Percentiles rank a stretch among this genome's conserved stretches.
Conservation (phyloP, 1,284 basidiomycete genomes). For the Marasmius oreades region DNA sequence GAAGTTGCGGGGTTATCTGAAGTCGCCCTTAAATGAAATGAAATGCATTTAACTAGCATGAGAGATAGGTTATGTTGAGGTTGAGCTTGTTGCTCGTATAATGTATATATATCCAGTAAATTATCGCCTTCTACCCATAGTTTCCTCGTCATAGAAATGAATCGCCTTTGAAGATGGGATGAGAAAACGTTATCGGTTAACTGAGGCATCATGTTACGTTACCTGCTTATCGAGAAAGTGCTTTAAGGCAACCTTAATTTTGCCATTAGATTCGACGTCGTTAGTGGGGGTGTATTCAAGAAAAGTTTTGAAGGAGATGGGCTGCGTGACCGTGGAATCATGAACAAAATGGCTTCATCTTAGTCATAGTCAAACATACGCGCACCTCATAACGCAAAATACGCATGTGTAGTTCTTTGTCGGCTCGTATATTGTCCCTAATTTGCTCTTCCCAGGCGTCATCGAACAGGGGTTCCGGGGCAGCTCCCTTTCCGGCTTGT, state of each 20-base stretch:
- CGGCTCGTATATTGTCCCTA: constrained; percentile 38
- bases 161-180: constrained; percentile 38
- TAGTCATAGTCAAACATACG: not conserved
- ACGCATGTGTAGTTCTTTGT: constrained; percentile 46
- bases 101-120: no score
- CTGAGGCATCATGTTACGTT: constrained; percentile 27
- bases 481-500: constrained; percentile 20
- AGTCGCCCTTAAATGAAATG: constrained; percentile 46
- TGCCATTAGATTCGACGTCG: constrained; percentile 27
- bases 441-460: constrained; percentile 40
- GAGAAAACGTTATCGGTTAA: not conserved
- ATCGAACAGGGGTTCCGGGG: constrained; percentile 23
- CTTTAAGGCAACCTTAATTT: constrained; percentile 39
- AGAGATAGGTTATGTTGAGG: no score
- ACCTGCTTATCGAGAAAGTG: constrained; percentile 60
- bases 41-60: not conserved
- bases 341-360: not conserved
- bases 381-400: constrained; percentile 63
- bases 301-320: constrained; percentile 57
- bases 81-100: no score
- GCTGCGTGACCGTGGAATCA: constrained; percentile 33
- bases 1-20: constrained; percentile 81
- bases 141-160: constrained; percentile 43
- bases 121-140: constrained; percentile 11
- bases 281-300: constrained; percentile 30